Conservation (phyloP, 169 alveolate genomes). For the Cryptosporidium ryanae region DNA sequence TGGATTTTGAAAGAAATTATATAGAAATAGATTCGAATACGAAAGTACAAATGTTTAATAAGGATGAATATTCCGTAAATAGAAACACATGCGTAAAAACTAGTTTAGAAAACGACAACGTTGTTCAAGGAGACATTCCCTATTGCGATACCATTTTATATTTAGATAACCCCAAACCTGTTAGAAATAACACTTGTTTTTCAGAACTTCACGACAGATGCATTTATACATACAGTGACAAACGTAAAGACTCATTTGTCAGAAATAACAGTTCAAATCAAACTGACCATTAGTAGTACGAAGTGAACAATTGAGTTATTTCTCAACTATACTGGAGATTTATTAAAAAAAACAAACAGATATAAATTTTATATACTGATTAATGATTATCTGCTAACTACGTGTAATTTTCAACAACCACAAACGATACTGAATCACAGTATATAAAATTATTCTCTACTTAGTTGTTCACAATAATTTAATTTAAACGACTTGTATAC, state of each 20-base stretch:
- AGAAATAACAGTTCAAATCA: not conserved
- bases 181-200: not conserved
- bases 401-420: too few species aligned
- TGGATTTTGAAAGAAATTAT: not conserved
- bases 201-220: constrained; percentile 25
- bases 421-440: too few species aligned
- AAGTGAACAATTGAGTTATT: not conserved
- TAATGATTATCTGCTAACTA: too few species aligned
- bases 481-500: too few species aligned
- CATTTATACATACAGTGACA: not conserved
- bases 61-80: constrained; percentile 9
- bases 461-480: too few species aligned
- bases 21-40: constrained; percentile 26
- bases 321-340: not conserved
- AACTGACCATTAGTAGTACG: not conserved
- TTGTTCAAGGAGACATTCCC: constrained; percentile 58
- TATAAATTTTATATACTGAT: too few species aligned
- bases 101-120: not conserved
- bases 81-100: constrained; percentile 21
- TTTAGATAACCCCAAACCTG: constrained; percentile 41
- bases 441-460: too few species aligned
- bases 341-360: too few species aligned
- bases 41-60: not conserved
- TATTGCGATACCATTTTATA: constrained; percentile 54
- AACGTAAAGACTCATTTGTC: not conserved